Conservation (phyloP, 2,329 filamentous ascomycete species). For the Zymoseptoria ardabiliae region DNA sequence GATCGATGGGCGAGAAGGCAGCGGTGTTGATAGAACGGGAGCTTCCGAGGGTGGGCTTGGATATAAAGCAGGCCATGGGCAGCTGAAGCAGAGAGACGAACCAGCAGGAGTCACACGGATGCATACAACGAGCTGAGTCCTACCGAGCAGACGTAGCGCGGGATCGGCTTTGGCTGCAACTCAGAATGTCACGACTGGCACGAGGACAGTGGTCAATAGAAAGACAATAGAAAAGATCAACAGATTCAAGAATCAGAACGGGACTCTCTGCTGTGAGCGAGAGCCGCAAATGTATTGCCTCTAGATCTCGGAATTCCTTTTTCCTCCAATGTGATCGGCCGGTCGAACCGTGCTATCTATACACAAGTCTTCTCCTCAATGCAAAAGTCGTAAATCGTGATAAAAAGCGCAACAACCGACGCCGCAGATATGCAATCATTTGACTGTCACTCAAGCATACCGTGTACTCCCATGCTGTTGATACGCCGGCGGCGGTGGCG, state of each 20-base stretch:
- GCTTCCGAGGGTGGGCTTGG: neutral
- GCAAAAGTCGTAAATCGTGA: neutral
- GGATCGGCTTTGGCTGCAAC: neutral
- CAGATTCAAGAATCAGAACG: neutral
- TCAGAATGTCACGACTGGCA: neutral
- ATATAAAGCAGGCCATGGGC: neutral
- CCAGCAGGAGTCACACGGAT: neutral
- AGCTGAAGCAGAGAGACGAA: neutral
- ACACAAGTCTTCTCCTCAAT: neutral
- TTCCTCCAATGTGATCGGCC: neutral
- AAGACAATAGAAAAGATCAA: neutral
- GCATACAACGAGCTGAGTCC: neutral
- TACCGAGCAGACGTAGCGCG: neutral
- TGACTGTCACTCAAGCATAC: conserved; percentile 9
- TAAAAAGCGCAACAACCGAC: neutral
- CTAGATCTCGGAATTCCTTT: neutral
- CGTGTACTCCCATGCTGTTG: conserved; percentile 10
- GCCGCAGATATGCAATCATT: neutral
- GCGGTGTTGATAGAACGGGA: neutral
- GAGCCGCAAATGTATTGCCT: neutral
- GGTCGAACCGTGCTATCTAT: neutral
- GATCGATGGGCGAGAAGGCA: too few species aligned
- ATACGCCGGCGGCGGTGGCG: conserved; percentile 18
- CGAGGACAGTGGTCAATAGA: neutral
- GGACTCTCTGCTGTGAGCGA: neutral